These are phyloP conservation scores for Suillus bovinus DNA, from an alignment of 768 basidiomycete species.

Conservation along the genomic window DNA sequence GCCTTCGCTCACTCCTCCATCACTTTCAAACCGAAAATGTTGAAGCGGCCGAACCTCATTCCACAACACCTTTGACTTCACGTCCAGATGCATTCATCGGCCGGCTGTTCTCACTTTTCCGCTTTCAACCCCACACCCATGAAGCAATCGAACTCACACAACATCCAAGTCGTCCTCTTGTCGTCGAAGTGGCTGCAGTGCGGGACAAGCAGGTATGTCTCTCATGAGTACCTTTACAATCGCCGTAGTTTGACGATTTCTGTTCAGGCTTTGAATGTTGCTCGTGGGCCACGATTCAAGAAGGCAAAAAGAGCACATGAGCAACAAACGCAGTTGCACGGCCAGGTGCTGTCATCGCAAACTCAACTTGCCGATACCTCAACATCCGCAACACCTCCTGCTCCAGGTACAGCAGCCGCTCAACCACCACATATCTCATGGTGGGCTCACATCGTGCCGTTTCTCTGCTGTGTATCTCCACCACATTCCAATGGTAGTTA, in stretches of 20 bases:
- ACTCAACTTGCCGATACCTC: background rate
- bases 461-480: background rate
- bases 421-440: background rate
- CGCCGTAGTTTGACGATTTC: background rate
- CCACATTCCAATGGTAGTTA: background rate
- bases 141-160: background rate
- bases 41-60: background rate
- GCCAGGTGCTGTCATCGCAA: background rate
- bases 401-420: background rate
- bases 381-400: background rate
- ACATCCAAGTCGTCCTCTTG: background rate
- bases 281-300: background rate
- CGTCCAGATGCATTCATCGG: background rate
- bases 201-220: background rate
- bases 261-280: background rate
- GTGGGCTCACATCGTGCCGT: background rate
- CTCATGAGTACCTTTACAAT: background rate
- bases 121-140: background rate
- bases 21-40: background rate
- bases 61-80: background rate
- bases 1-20: background rate
- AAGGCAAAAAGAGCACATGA: background rate
- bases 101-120: background rate
- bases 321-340: background rate
- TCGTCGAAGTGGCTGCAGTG: background rate